Evolutionary conservation across 2,329 filamentous ascomycete species (phyloP).

Genomic region (Metarhizium album): DNA sequence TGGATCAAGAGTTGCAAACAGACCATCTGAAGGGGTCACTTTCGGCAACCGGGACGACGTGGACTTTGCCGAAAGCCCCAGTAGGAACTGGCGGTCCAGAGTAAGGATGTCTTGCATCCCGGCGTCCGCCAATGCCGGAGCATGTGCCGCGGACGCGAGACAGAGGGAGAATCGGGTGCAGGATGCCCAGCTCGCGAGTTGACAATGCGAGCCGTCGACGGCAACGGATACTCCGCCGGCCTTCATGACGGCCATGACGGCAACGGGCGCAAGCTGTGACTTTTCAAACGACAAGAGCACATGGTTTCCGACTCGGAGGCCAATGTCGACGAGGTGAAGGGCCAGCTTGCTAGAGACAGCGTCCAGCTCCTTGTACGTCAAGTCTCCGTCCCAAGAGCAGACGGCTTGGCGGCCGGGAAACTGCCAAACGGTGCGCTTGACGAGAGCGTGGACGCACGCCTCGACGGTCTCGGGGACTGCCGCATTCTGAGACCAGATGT

Average conservation of each 20-base stretch:
- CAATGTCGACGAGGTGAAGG: not conserved
- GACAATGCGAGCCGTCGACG: constrained; percentile 6
- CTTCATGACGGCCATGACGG: constrained; percentile 16
- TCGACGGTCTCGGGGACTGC: constrained; percentile 1
- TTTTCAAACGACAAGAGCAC: constrained; percentile 12
- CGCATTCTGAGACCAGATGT: not conserved
- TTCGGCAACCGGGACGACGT: not conserved
- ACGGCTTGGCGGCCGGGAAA: constrained; percentile 1
- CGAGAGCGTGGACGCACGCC: constrained; percentile 4
- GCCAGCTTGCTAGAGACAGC: constrained; percentile 3
- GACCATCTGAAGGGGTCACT: constrained; percentile 3
- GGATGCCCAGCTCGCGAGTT: not conserved
- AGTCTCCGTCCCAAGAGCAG: constrained; percentile 5
- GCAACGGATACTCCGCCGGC: constrained; percentile 14
- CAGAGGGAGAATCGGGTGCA: not conserved
- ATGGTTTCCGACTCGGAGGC: not conserved
- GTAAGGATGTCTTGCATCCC: not conserved
- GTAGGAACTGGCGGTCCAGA: not conserved
- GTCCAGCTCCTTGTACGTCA: constrained; percentile 5
- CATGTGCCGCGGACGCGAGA: not conserved
- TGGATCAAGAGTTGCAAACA: not conserved
- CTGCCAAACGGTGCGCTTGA: constrained; percentile 2
- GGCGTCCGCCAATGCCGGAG: not conserved
- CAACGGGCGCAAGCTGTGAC: constrained; percentile 13
- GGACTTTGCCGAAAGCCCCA: not conserved